Conservation (phyloP, 768 basidiomycete species). For the Dendrothele bispora region DNA sequence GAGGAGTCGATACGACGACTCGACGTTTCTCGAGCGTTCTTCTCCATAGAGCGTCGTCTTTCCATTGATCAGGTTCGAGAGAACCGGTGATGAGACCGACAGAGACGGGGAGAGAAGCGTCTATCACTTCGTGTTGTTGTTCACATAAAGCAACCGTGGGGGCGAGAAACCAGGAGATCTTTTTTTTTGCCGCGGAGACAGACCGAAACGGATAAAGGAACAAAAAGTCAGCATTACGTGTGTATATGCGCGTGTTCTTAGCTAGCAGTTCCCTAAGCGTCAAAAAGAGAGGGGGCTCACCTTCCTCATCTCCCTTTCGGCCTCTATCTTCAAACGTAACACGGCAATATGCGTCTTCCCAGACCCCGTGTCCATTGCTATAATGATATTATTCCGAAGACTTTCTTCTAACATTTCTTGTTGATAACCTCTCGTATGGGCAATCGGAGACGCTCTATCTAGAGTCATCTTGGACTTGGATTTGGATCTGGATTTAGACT, state of each 20-base stretch:
- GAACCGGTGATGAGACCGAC: constrained; percentile 73
- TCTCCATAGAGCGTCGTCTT: constrained; percentile 57
- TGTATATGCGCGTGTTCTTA: too few relatives aligned
- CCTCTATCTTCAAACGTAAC: constrained; percentile 67
- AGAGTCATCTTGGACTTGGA: too few relatives aligned
- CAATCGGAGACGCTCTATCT: too few relatives aligned
- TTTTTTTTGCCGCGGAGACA: too few relatives aligned
- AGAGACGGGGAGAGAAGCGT: constrained; percentile 51
- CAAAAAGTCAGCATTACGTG: too few relatives aligned
- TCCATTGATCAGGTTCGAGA: constrained; percentile 78
- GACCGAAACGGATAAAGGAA: background rate
- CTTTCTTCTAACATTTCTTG: constrained; percentile 80
- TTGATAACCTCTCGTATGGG: constrained; percentile 70
- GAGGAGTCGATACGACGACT: constrained; percentile 73
- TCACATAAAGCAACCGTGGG: constrained; percentile 76
- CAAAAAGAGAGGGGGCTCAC: constrained; percentile 32
- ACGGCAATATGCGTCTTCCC: constrained; percentile 82
- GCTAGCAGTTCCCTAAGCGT: too few relatives aligned
- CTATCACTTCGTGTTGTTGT: constrained; percentile 65
- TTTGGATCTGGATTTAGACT: too few relatives aligned
- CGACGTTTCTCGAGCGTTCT: constrained; percentile 53
- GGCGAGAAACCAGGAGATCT: constrained; percentile 81
- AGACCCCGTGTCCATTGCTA: constrained; percentile 77
- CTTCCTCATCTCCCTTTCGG: constrained; percentile 60
- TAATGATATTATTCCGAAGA: constrained; percentile 62